phyloP scores from a whole-genome alignment of 306 rosid species.

The Lagenaria siceraria region DNA sequence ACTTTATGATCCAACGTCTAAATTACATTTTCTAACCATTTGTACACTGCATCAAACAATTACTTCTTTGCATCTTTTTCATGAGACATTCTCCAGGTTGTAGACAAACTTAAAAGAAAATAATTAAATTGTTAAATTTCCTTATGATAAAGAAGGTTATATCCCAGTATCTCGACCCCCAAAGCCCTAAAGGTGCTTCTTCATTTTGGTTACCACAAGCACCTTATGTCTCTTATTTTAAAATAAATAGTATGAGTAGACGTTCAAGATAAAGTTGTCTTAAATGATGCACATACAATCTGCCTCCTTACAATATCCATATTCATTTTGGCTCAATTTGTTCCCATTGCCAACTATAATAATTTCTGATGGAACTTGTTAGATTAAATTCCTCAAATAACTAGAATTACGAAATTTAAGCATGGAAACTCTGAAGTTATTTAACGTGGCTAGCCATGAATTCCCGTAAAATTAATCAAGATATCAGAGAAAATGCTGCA shows the following conservation, averaged over 20 bases:
- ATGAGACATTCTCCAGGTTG: not conserved
- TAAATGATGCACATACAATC: not conserved
- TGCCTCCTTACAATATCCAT: not conserved
- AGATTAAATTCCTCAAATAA: not conserved
- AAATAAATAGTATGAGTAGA: not conserved
- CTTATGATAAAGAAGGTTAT: not conserved
- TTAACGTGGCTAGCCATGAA: not conserved
- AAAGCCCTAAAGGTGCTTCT: not conserved
- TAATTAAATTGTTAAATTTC: not conserved
- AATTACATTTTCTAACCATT: not conserved
- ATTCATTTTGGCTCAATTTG: not conserved
- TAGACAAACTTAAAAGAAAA: not conserved
- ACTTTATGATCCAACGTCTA: not conserved
- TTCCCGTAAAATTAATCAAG: not conserved
- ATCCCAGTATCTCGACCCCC: not conserved
- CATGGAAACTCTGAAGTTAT: not conserved
- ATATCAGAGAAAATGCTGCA: not conserved
- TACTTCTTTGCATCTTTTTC: not conserved
- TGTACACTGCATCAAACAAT: not conserved
- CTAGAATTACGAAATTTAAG: not conserved
- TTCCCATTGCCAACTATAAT: not conserved
- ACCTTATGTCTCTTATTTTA: not conserved
- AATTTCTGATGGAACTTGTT: not conserved
- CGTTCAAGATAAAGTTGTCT: not conserved
- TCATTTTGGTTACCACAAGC: not conserved